Percentiles rank a stretch among this genome's conserved stretches.
These are phyloP conservation scores for Alternaria conjuncta DNA, from an alignment of 2,329 filamentous ascomycete species.

Conservation along the genomic window DNA sequence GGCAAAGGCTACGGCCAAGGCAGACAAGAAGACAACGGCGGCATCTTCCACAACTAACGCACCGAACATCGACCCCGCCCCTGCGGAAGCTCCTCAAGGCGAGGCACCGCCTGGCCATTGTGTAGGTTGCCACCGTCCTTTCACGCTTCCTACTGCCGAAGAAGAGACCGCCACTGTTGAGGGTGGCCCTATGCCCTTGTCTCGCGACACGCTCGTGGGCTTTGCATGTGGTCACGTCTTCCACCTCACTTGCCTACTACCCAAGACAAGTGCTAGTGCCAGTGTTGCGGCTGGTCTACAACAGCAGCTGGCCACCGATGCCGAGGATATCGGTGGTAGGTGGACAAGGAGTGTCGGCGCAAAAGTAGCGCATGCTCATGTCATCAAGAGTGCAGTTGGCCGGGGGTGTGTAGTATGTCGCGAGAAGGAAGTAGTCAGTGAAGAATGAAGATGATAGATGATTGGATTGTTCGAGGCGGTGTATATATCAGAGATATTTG, in stretches of 20 bases:
- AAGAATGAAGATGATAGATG: conserved; percentile 10
- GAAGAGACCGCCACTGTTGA: conserved; percentile 32
- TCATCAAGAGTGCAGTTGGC: conserved; percentile 79
- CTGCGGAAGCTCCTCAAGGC: conserved; percentile 21
- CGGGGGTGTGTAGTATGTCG: conserved; percentile 48
- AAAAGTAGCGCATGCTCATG: conserved; percentile 67
- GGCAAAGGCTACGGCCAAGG: conserved; percentile 26
- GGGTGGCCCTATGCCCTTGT: conserved; percentile 34
- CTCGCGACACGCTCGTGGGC: conserved; percentile 72
- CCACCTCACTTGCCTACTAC: conserved; percentile 74
- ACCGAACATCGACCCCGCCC: conserved; percentile 32
- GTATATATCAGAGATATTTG: not conserved
- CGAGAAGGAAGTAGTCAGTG: conserved; percentile 33
- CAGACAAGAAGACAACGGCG: conserved; percentile 30
- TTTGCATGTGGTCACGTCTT: conserved; percentile 85
- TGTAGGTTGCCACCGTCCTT: conserved; percentile 40
- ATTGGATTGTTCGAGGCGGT: not conserved
- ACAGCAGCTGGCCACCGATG: conserved; percentile 42
- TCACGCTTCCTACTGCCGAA: conserved; percentile 39
- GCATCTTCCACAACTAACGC: conserved; percentile 26
- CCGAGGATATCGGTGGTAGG: conserved; percentile 53
- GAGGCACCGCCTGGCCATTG: conserved; percentile 45
- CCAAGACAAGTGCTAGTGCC: conserved; percentile 50
- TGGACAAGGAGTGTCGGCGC: conserved; percentile 71
- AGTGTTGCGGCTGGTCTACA: conserved; percentile 55